Evolutionary conservation across 257 asterid species (phyloP), one percentile per base, ranked within the genome.

Genomic region (Solanum gracilifrons): DNA sequence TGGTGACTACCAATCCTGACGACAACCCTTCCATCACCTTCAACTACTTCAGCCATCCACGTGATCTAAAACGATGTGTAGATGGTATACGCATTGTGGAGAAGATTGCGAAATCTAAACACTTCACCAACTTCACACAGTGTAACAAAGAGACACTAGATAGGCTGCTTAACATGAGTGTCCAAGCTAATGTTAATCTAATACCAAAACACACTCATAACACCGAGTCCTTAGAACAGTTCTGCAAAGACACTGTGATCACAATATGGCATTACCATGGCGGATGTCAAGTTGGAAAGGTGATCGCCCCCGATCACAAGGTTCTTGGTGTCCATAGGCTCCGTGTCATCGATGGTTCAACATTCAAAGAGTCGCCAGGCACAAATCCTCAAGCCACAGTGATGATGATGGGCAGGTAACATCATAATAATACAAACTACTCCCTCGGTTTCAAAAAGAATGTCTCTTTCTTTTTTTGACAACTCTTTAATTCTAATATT

Each of bases 191-290:
- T 51, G 94, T 96, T 20, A 97, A 97, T 80, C 96, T 97, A 31
- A 93, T 96, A 58, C 99, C 99, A 9, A 93, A 91, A 87, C 98
- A 97, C 46, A 96, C 93, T 23, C 95, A 97, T 46, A 98, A 96
- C 89, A 93, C 98, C 1, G n/a, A 89, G 21, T 96, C 95, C 2
- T 86, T 97, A 4, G 94, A 94, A 71, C 99, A 96, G 92, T 97
- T 96, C 83, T 97, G 99, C 86, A 96, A 90, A 73, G 99, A 97
- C 91, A 97, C 99, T 8, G 97, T 96, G n/a, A 92, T 95, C 88
- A 95, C 99, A 5, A 97, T 97, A 46, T 96, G 99, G 99, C 99
- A 97, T 90, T 97, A 96, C 92, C 99, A 97, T 74, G 99, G 99
- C 2, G 99, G 99, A 7, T 96, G 98, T 93, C 98, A 93, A 2